Evolutionary conservation across 345 rosid genomes (phyloP), one percentile per base, ranked within the genome.

Genomic region (Brassica juncea): DNA sequence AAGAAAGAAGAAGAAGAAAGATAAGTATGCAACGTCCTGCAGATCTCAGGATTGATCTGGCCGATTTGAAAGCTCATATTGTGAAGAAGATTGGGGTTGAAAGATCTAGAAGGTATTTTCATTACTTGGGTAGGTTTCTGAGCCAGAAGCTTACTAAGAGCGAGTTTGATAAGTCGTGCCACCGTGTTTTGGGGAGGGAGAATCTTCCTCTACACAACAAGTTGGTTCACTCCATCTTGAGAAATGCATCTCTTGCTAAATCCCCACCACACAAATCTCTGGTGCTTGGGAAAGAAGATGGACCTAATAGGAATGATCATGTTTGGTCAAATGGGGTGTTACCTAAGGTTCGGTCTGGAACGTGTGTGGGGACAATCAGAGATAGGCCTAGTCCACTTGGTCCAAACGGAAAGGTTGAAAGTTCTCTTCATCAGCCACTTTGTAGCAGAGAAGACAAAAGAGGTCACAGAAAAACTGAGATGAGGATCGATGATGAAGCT

Each of bases 51-150:
- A 83, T 90, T 32, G 91, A 96, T 87, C 86, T 96, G 80, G 87
- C 80, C 81, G 99, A 93, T 80, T 70, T 93, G 77, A 93, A 86
- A 87, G 47, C 84, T 80, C 91, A 83, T 76, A 86, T 96, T 66
- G 92, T 84, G 66, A 96, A 90, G 89, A 93, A 85, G 86, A 82
- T 96, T 83, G 99, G 99, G 54, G 83, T 65, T 77, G 99, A 96
- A 72, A 92, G 89, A 86, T 88, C 91, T 4, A 90, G 86, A 77
- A 88, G 87, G 77, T 96, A 96, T 66, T 93, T 93, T 75, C 83
- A 83, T 77, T 84, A 86, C 84, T 81, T 96, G 88, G 89, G 85
- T 25, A 89, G 93, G 84, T 96, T 93, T 84, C 77, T 96, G 71
- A 87, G 90, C 84, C 93, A 88, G 84, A 96, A 88, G 86, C 85